phyloP scores from a whole-genome alignment of 345 rosid genomes.

The Chamaenerion angustifolium region DNA sequence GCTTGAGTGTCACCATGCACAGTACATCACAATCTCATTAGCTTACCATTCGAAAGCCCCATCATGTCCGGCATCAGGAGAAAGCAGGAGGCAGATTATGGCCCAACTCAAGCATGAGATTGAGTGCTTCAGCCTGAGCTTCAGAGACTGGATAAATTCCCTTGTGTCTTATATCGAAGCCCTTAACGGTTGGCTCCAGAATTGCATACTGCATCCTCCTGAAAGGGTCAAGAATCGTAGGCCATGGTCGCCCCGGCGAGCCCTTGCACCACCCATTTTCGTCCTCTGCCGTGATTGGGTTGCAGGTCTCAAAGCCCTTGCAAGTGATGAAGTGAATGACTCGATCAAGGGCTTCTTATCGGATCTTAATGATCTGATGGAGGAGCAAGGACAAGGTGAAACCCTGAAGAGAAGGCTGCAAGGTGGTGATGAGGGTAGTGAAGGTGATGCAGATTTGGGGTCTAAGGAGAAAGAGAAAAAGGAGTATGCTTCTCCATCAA shows the following conservation, averaged over 20 bases:
- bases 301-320: conserved; percentile 51
- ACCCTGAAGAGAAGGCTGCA: conserved; percentile 13
- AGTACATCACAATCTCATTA: conserved; percentile 81
- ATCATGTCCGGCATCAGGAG: conserved; percentile 21
- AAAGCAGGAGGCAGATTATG: conserved; percentile 30
- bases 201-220: conserved; percentile 59
- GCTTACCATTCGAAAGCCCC: conserved; percentile 72
- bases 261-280: conserved; percentile 66
- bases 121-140: conserved; percentile 75
- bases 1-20: conserved; percentile 87
- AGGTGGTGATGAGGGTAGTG: background rate
- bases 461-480: conserved; percentile 24
- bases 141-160: conserved; percentile 61
- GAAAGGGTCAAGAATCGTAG: conserved; percentile 50
- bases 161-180: conserved; percentile 54
- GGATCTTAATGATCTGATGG: conserved; percentile 37
- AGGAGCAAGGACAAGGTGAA: conserved; percentile 15
- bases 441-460: background rate
- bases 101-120: conserved; percentile 54
- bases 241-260: conserved; percentile 66
- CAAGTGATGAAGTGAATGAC: conserved; percentile 47
- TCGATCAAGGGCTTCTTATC: conserved; percentile 46
- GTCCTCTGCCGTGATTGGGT: conserved; percentile 73
- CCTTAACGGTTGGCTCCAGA: conserved; percentile 71
- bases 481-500: conserved; percentile 19